Percentiles rank a stretch among this genome's conserved stretches.
Evolutionary conservation across 768 basidiomycete species (phyloP).

Genomic region (Sporobolomyces phaffii): DNA sequence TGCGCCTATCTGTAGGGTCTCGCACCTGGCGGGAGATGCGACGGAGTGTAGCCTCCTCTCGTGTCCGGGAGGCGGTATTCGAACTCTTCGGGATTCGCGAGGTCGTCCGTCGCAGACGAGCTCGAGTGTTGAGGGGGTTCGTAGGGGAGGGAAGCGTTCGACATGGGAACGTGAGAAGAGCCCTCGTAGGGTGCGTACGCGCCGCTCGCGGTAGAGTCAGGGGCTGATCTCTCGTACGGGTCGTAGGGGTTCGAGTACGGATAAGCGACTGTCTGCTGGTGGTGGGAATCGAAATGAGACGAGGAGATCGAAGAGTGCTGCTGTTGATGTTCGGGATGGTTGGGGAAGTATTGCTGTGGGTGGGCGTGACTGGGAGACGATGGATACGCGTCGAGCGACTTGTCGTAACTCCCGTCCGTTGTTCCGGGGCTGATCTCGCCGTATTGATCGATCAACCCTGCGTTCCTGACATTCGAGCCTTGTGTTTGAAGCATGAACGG

Average conservation of each 20-base stretch:
- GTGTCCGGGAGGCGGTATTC: conserved; percentile 10
- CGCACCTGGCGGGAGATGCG: not conserved
- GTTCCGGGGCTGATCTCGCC: conserved; percentile 13
- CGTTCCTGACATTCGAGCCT: not conserved
- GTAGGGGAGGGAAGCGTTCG: not conserved
- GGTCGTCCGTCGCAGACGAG: conserved; percentile 10
- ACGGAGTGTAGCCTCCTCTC: not conserved
- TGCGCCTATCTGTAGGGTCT: conserved; percentile 5
- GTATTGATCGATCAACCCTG: not conserved
- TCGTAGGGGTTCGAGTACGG: conserved; percentile 8
- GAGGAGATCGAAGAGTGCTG: not conserved
- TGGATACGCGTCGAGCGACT: conserved; percentile 6
- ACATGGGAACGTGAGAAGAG: not conserved
- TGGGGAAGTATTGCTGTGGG: not conserved
- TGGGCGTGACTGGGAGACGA: not conserved
- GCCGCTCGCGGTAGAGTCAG: not conserved
- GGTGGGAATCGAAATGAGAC: not conserved
- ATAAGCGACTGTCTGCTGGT: not conserved
- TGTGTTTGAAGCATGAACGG: conserved; percentile 27
- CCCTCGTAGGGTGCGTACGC: conserved; percentile 1
- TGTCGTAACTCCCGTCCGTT: conserved; percentile 21
- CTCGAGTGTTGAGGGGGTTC: conserved; percentile 11
- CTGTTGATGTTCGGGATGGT: not conserved
- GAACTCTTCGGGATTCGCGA: conserved; percentile 35
- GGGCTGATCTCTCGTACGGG: conserved; percentile 12